Percentiles rank a stretch among this genome's conserved stretches.
These are phyloP conservation scores for Corymbia maculata DNA, from an alignment of 345 rosid genomes.

Conservation along the genomic window DNA sequence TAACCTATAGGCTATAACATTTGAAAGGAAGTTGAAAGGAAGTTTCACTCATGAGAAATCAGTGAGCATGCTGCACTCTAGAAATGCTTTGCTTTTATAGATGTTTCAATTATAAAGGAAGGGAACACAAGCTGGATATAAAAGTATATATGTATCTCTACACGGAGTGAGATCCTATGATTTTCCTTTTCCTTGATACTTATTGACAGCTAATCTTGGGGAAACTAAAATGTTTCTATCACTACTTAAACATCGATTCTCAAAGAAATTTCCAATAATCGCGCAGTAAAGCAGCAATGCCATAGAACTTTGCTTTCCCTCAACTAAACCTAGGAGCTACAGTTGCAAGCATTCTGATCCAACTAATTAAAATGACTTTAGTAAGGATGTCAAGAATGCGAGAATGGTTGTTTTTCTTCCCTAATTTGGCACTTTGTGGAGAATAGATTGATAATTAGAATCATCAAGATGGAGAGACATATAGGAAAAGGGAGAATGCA, in stretches of 20 bases:
- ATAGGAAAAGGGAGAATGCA: neutral
- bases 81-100: neutral
- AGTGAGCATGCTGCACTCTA: neutral
- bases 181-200: neutral
- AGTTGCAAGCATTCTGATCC: neutral
- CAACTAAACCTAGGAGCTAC: neutral
- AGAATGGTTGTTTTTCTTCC: neutral
- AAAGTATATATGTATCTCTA: neutral
- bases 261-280: neutral
- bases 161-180: neutral
- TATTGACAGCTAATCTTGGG: neutral
- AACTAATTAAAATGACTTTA: neutral
- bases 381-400: neutral
- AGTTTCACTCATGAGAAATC: neutral
- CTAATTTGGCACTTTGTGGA: neutral
- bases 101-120: neutral
- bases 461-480: neutral
- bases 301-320: neutral
- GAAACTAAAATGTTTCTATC: neutral
- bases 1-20: neutral
- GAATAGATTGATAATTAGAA: neutral
- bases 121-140: neutral
- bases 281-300: neutral
- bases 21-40: neutral
- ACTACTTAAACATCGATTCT: neutral